Conservation (phyloP, 2,329 filamentous ascomycete species). For the Trichoderma harzianum region DNA sequence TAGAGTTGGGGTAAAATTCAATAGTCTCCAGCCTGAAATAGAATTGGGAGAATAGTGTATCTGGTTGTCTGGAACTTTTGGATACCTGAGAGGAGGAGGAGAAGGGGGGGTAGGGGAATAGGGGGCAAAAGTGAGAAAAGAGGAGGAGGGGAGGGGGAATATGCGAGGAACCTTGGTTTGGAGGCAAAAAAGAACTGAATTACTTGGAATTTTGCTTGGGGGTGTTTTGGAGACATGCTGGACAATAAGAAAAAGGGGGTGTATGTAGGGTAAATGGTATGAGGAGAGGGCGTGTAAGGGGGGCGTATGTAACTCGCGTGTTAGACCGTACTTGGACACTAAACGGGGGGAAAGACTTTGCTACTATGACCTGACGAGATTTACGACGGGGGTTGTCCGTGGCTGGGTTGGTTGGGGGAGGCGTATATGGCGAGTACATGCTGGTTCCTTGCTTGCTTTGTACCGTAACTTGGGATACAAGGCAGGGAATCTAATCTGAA, state of each 20-base stretch:
- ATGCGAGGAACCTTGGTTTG: slow-evolving; percentile 10
- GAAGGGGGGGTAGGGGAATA: neutral
- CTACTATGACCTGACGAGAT: neutral
- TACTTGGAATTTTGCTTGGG: neutral
- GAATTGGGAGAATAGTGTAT: neutral
- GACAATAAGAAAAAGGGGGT: neutral
- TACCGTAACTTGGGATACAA: neutral
- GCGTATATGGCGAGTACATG: neutral
- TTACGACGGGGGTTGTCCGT: neutral
- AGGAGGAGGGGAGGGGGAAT: neutral
- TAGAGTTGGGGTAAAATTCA: neutral
- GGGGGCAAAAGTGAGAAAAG: neutral
- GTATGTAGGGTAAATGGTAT: neutral
- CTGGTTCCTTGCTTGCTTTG: neutral
- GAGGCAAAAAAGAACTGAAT: neutral
- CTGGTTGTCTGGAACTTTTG: neutral
- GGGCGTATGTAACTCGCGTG: neutral
- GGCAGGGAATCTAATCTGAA: neutral
- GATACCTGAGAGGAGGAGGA: neutral
- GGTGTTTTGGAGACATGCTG: neutral
- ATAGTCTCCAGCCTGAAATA: neutral
- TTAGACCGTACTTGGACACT: neutral
- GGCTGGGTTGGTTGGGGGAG: neutral
- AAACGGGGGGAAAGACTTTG: neutral
- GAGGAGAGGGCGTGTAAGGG: neutral